These are phyloP conservation scores for Tetrapisispora phaffii DNA, from an alignment of 805 yeast genomes.

Conservation along the genomic window DNA sequence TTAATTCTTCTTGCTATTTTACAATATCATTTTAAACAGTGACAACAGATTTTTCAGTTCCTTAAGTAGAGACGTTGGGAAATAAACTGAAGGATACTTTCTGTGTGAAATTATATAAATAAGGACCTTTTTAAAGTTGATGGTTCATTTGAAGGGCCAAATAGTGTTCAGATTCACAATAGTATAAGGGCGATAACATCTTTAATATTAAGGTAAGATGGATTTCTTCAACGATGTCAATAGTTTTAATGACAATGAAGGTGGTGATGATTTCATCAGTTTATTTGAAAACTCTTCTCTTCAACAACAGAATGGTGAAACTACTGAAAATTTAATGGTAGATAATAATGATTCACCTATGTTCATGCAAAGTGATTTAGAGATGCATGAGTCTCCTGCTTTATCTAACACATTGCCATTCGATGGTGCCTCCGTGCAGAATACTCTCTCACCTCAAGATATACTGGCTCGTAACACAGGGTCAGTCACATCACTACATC, in stretches of 20 bases:
- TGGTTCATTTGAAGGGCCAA: neutral
- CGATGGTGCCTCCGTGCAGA: neutral
- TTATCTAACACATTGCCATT: neutral
- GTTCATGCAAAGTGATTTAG: neutral
- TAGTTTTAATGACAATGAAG: constrained; percentile 1
- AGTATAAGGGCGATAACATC: neutral
- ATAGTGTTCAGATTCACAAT: neutral
- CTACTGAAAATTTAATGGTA: neutral
- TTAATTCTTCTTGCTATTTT: no score
- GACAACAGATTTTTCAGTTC: no score
- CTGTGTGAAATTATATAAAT: no score
- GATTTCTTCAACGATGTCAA: constrained; percentile 8
- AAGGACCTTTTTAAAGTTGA: no score
- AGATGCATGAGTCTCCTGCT: neutral
- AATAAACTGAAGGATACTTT: neutral
- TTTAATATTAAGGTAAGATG: neutral
- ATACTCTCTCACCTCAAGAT: constrained; percentile 26
- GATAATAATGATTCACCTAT: constrained; percentile 1
- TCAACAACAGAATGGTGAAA: neutral
- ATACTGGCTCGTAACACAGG: constrained; percentile 24
- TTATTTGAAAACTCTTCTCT: constrained; percentile 6
- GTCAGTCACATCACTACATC: constrained; percentile 5
- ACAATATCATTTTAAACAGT: no score
- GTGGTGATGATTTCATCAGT: constrained; percentile 6
- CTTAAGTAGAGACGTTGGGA: neutral